These are phyloP conservation scores for Clonostachys solani DNA, from an alignment of 2,329 filamentous ascomycete species.

Conservation along the genomic window DNA sequence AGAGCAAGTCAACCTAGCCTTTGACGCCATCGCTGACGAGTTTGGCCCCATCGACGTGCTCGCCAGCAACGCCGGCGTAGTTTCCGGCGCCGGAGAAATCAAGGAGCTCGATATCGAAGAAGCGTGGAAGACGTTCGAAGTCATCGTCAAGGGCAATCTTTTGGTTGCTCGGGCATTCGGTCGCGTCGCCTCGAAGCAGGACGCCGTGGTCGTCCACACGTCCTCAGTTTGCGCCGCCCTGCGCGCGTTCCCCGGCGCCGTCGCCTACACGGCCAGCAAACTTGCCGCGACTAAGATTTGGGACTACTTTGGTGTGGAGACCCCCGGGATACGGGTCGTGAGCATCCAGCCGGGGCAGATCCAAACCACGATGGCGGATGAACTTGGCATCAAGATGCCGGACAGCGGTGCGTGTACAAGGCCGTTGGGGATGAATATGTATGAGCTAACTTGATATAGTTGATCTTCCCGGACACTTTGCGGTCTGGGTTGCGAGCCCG, in stretches of 20 bases:
- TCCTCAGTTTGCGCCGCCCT: not conserved
- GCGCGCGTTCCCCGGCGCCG: not conserved
- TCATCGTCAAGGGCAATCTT: slow-evolving; percentile 6
- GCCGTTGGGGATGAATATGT: not conserved
- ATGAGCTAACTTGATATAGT: slow-evolving; percentile 4
- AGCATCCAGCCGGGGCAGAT: not conserved
- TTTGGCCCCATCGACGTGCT: slow-evolving; percentile 14
- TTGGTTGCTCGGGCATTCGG: slow-evolving; percentile 2
- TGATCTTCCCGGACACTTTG: slow-evolving; percentile 10
- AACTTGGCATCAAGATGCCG: not conserved
- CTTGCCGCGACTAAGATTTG: not conserved
- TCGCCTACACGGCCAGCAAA: not conserved
- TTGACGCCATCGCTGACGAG: not conserved
- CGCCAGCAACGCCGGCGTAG: not conserved
- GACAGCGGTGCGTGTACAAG: too few relatives aligned
- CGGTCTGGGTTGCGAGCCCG: slow-evolving; percentile 10
- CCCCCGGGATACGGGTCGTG: not conserved
- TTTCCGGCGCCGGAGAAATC: slow-evolving; percentile 2
- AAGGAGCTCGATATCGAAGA: slow-evolving; percentile 4
- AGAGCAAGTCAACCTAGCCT: not conserved
- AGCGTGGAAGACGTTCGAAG: slow-evolving; percentile 7
- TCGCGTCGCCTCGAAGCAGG: not conserved
- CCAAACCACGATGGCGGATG: not conserved
- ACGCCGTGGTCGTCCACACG: not conserved
- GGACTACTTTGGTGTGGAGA: not conserved